Conservation (phyloP, 2,329 filamentous ascomycete species). For the Venturia aucupariae region DNA sequence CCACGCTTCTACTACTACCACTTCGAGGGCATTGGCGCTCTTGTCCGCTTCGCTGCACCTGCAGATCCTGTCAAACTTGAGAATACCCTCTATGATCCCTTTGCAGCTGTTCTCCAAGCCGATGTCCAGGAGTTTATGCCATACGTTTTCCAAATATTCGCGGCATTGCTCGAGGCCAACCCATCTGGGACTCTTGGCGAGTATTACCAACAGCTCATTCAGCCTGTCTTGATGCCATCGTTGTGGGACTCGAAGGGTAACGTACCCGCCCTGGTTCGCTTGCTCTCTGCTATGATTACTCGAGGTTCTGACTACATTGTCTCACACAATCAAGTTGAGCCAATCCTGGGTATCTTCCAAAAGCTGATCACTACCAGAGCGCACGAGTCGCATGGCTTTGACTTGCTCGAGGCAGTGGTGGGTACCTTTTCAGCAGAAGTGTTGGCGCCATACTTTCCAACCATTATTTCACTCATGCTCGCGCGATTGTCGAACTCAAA, state of each 20-base stretch:
- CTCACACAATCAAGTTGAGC: constrained; percentile 71
- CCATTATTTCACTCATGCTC: constrained; percentile 74
- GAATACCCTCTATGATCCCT: constrained; percentile 70
- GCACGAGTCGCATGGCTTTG: constrained; percentile 79
- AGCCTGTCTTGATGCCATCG: constrained; percentile 66
- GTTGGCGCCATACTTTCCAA: constrained; percentile 67
- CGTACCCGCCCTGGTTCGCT: constrained; percentile 77
- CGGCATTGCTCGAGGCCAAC: constrained; percentile 80
- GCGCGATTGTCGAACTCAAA: constrained; percentile 61
- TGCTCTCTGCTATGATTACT: constrained; percentile 76
- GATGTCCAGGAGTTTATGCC: constrained; percentile 92
- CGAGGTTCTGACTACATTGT: constrained; percentile 65
- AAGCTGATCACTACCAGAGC: constrained; percentile 73
- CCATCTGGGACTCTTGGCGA: constrained; percentile 67
- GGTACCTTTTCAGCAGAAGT: constrained; percentile 63
- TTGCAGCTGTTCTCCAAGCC: constrained; percentile 68
- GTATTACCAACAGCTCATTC: constrained; percentile 71
- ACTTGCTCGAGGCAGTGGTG: constrained; percentile 76
- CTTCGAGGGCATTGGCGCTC: constrained; percentile 86
- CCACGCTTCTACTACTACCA: constrained; percentile 98
- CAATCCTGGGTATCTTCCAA: constrained; percentile 92
- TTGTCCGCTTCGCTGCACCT: constrained; percentile 67
- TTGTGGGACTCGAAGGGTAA: constrained; percentile 92
- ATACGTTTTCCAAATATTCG: constrained; percentile 92
- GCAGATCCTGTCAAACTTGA: constrained; percentile 66